These are phyloP conservation scores for Globisporangium polare DNA, from an alignment of 352 stramenopile genomes.

Conservation along the genomic window DNA sequence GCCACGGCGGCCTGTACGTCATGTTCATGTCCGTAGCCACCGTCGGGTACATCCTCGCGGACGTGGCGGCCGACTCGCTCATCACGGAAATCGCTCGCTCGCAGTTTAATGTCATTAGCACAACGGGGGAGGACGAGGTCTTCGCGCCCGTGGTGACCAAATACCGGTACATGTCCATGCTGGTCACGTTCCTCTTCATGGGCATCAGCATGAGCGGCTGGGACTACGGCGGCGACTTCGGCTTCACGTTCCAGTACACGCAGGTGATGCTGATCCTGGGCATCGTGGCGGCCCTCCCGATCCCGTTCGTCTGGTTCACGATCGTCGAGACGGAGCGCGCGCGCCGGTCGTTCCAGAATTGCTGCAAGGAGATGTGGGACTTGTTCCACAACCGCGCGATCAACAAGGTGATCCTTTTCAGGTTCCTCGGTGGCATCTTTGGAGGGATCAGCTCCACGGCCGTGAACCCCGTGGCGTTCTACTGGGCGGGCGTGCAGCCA, in stretches of 20 bases:
- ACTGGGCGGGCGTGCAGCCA: conserved; percentile 47
- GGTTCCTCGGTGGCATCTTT: conserved; percentile 38
- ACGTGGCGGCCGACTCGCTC: conserved; percentile 72
- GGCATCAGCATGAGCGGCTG: conserved; percentile 54
- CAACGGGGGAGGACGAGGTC: conserved; percentile 18
- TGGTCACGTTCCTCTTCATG: conserved; percentile 48
- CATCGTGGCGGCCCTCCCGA: conserved; percentile 26
- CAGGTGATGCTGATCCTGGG: conserved; percentile 40
- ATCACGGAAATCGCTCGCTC: conserved; percentile 30
- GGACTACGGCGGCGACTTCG: conserved; percentile 56
- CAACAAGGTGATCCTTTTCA: conserved; percentile 35
- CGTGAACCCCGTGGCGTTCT: conserved; percentile 39
- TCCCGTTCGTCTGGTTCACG: conserved; percentile 29
- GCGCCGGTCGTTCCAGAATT: conserved; percentile 21
- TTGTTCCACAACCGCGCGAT: conserved; percentile 34
- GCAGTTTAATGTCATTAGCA: conserved; percentile 8
- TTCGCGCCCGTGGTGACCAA: conserved; percentile 34
- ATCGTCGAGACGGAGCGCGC: conserved; percentile 15
- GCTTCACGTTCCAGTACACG: conserved; percentile 46
- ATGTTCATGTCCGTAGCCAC: conserved; percentile 67
- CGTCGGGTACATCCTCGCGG: conserved; percentile 69
- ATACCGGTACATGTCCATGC: conserved; percentile 30
- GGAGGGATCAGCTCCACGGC: conserved; percentile 35
- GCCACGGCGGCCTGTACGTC: conserved; percentile 43
- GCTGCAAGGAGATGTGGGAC: conserved; percentile 28